Percentiles rank a stretch among this genome's conserved stretches.
Conservation (phyloP, 2,329 filamentous ascomycete genomes). For the Cladophialophora immunda region DNA sequence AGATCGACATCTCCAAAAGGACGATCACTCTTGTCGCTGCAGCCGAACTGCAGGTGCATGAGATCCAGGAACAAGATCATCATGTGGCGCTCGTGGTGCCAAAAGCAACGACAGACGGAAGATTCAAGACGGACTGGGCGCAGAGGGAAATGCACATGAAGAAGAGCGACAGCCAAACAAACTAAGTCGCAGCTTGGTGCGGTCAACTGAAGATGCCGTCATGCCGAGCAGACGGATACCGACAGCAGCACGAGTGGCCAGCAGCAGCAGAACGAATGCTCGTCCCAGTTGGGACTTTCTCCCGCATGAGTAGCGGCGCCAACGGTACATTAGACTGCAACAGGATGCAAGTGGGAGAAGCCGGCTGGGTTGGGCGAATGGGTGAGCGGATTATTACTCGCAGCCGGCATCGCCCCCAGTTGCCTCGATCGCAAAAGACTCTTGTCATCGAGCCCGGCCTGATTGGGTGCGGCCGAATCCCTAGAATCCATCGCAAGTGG, state of each 20-base stretch:
- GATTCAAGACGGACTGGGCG: slow-evolving; percentile 33
- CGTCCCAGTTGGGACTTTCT: neutral
- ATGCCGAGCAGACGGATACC: neutral
- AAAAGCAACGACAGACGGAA: slow-evolving; percentile 34
- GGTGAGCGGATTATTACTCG: slow-evolving; percentile 11
- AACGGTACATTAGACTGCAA: neutral
- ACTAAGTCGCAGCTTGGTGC: neutral
- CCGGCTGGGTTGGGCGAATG: neutral
- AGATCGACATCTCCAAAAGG: slow-evolving; percentile 29
- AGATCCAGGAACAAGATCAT: slow-evolving; percentile 19
- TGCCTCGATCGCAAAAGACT: neutral
- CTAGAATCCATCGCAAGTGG: slow-evolving; percentile 29
- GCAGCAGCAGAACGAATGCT: neutral
- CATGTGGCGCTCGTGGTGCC: slow-evolving; percentile 32
- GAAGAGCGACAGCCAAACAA: slow-evolving; percentile 3
- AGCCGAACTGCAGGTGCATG: slow-evolving; percentile 15
- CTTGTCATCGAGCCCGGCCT: slow-evolving; percentile 19
- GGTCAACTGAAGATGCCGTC: neutral
- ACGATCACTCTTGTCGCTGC: slow-evolving; percentile 26
- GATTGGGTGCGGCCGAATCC: slow-evolving; percentile 27
- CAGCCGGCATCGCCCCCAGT: slow-evolving; percentile 6
- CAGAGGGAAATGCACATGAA: slow-evolving; percentile 26
- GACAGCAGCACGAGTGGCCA: neutral
- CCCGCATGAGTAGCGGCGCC: neutral
- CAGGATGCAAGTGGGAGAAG: slow-evolving; percentile 11